Evolutionary conservation across 345 rosid species (phyloP).

Genomic region (Crucihimalaya himalaica): DNA sequence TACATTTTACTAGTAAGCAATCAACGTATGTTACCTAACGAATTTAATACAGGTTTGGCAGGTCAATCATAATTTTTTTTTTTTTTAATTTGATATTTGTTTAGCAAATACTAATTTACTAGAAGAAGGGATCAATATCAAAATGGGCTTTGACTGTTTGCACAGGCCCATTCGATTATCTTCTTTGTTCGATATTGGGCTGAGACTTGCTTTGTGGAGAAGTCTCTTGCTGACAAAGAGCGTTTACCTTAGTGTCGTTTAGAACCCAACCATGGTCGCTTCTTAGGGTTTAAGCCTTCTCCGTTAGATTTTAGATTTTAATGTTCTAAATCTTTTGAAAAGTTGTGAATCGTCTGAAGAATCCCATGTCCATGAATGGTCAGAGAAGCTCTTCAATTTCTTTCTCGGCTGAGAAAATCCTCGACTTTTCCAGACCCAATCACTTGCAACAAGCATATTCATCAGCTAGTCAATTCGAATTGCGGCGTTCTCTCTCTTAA

Average conservation of each 20-base stretch:
- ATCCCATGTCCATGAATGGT: conserved; percentile 44
- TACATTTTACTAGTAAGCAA: conserved; percentile 26
- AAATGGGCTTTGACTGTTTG: neutral
- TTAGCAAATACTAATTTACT: neutral
- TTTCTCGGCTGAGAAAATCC: conserved; percentile 38
- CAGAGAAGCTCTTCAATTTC: conserved; percentile 39
- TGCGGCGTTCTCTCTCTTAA: conserved; percentile 50
- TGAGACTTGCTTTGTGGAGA: neutral
- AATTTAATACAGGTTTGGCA: conserved; percentile 32
- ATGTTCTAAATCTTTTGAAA: neutral
- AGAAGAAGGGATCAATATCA: too few species aligned
- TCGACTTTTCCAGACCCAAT: conserved; percentile 32
- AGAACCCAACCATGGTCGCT: neutral
- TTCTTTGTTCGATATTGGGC: neutral
- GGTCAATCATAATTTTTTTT: neutral
- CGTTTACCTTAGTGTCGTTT: neutral
- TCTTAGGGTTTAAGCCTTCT: conserved; percentile 38
- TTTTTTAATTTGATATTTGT: neutral
- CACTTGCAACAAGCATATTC: conserved; percentile 47
- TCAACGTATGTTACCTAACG: conserved; percentile 30
- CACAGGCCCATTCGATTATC: neutral
- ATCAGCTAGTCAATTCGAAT: conserved; percentile 38
- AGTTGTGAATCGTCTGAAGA: conserved; percentile 17
- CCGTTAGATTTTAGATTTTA: neutral
- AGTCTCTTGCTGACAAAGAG: neutral